Conservation (phyloP, 345 rosid species). For the Murraya koenigii region DNA sequence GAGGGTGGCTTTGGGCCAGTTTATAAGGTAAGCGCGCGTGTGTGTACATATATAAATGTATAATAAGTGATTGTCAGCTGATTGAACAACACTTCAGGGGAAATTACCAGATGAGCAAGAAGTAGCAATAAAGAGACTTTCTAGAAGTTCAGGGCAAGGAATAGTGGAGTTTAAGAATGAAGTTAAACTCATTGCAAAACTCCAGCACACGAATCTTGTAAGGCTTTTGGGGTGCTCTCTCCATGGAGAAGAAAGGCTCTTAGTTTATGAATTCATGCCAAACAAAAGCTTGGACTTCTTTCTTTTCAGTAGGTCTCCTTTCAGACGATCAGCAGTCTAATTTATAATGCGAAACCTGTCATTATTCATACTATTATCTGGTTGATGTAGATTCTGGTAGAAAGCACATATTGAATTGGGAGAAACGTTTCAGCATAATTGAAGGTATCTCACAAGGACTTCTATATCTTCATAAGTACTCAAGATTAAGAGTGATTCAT, state of each 20-base stretch:
- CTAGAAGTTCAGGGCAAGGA: slow-evolving; percentile 9
- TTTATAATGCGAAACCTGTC: neutral
- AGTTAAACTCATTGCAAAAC: slow-evolving; percentile 4
- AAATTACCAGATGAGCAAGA: slow-evolving; percentile 3
- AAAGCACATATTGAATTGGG: slow-evolving; percentile 2
- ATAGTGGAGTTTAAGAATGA: slow-evolving; percentile 2
- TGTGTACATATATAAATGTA: no score
- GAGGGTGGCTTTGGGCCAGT: slow-evolving; percentile 1
- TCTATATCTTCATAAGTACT: slow-evolving; percentile 16
- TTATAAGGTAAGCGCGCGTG: slow-evolving; percentile 14
- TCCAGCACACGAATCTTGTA: slow-evolving; percentile 11
- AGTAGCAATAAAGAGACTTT: slow-evolving; percentile 4
- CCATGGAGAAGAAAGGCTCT: neutral
- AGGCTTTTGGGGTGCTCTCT: slow-evolving; percentile 10
- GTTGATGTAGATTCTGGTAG: neutral
- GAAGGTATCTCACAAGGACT: slow-evolving; percentile 20
- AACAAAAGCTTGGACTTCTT: slow-evolving; percentile 1
- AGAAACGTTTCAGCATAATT: slow-evolving; percentile 4
- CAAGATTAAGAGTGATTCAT: slow-evolving; percentile 6
- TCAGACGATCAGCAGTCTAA: no score
- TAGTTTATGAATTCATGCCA: neutral
- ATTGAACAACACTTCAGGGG: neutral
- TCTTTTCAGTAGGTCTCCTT: neutral
- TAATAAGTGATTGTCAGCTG: neutral
- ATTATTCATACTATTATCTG: neutral